phyloP scores from a whole-genome alignment of 2,329 filamentous ascomycete species.

The Xylariaceae sp. region DNA sequence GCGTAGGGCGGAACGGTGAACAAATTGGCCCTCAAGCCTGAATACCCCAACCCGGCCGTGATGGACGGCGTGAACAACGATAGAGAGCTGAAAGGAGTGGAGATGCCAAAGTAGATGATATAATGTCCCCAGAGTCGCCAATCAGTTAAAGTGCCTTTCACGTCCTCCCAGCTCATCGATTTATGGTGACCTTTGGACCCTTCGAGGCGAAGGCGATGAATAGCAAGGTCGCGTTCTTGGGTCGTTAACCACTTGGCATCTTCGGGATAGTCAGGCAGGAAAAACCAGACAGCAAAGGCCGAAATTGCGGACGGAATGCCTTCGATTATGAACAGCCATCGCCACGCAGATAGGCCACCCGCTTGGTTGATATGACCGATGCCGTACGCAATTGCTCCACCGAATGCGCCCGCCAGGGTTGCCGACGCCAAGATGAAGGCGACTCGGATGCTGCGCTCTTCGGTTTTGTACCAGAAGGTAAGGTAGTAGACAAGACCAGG shows the following conservation, averaged over 20 bases:
- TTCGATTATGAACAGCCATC: slow-evolving; percentile 60
- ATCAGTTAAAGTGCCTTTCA: slow-evolving; percentile 65
- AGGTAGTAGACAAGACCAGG: slow-evolving; percentile 65
- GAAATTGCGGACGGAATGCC: slow-evolving; percentile 47
- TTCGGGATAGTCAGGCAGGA: slow-evolving; percentile 66
- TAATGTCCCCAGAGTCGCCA: slow-evolving; percentile 68
- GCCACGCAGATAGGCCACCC: slow-evolving; percentile 63
- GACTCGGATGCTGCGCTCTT: slow-evolving; percentile 68
- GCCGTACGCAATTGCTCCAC: slow-evolving; percentile 69
- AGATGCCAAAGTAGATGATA: slow-evolving; percentile 44
- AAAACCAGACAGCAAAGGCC: slow-evolving; percentile 55
- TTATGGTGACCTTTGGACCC: slow-evolving; percentile 58
- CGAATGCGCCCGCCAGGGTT: slow-evolving; percentile 69
- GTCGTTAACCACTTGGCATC: slow-evolving; percentile 58
- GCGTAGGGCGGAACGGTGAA: slow-evolving; percentile 68
- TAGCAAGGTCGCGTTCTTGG: slow-evolving; percentile 55
- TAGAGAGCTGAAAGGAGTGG: slow-evolving; percentile 34
- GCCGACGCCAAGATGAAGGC: slow-evolving; percentile 68
- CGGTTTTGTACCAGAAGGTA: slow-evolving; percentile 70
- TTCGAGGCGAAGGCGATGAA: slow-evolving; percentile 42
- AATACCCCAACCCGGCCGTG: slow-evolving; percentile 42
- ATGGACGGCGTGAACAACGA: slow-evolving; percentile 55
- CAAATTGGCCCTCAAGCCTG: slow-evolving; percentile 52
- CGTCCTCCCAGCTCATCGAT: slow-evolving; percentile 63
- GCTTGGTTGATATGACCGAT: slow-evolving; percentile 69